A percentile compares a stretch with the other conserved stretches of the same genome.
Evolutionary conservation across 2,329 filamentous ascomycete species (phyloP).

Genomic region (Pseudocercospora eumusae): DNA sequence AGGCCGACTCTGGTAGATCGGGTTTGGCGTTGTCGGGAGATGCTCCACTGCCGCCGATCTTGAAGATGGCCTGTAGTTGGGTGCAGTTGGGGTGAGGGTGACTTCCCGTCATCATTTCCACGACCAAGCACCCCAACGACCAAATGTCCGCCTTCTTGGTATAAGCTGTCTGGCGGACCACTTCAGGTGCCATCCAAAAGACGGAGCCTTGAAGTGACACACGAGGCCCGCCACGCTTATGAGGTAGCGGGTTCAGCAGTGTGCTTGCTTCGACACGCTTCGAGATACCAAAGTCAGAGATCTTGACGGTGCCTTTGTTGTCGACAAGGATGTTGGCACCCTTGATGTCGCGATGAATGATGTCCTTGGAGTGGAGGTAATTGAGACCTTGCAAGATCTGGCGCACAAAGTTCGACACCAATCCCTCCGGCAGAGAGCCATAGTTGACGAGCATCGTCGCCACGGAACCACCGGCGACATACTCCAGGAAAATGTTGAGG

Average conservation of each 20-base stretch:
- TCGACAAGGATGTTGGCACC: constrained; percentile 98
- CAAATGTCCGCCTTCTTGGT: constrained; percentile 98
- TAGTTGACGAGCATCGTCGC: constrained; percentile 99
- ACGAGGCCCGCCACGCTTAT: constrained; percentile 60
- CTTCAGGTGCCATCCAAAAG: constrained; percentile 99
- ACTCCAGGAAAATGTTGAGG: constrained; percentile 99
- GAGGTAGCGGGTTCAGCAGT: constrained; percentile 58
- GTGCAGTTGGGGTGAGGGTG: constrained; percentile 97
- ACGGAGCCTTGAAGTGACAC: constrained; percentile 91
- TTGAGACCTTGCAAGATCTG: constrained; percentile 91
- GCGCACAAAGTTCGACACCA: constrained; percentile 93
- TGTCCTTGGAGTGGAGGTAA: constrained; percentile 90
- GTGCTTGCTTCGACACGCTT: constrained; percentile 95
- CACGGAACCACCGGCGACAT: constrained; percentile 94
- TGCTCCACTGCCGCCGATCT: constrained; percentile 75
- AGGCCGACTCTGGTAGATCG: constrained; percentile 83
- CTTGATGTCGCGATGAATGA: constrained; percentile 99
- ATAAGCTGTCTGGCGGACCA: constrained; percentile 96
- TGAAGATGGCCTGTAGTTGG: constrained; percentile 97
- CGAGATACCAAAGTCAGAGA: constrained; percentile 97
- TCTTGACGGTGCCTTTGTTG: constrained; percentile 98
- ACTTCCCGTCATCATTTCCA: constrained; percentile 98
- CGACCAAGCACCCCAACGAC: constrained; percentile 93
- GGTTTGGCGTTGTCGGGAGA: constrained; percentile 65
- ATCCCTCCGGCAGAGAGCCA: constrained; percentile 86